phyloP scores from a whole-genome alignment of 2,329 filamentous ascomycete species.

The Elsinoe necatrix region DNA sequence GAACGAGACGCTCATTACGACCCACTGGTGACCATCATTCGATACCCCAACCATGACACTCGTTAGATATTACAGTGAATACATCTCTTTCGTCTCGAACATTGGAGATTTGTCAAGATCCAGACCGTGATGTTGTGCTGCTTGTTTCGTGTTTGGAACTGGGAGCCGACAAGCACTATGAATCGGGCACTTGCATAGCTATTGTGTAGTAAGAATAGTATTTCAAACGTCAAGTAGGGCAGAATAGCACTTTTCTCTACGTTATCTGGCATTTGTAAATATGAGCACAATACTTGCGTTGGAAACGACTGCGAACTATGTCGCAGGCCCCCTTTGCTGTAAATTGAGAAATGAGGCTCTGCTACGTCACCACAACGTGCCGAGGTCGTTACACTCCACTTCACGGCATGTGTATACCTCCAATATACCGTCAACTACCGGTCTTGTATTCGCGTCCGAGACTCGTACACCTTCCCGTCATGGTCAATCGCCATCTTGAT shows the following conservation, averaged over 20 bases:
- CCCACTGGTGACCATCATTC: conserved; percentile 9
- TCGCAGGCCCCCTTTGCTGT: neutral
- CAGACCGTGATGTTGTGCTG: neutral
- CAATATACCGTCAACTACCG: neutral
- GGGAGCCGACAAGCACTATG: neutral
- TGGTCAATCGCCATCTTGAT: conserved; percentile 41
- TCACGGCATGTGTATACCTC: neutral
- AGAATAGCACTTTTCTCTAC: neutral
- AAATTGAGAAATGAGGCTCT: neutral
- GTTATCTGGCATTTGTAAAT: neutral
- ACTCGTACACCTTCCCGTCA: neutral
- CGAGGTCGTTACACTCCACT: neutral
- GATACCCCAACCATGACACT: neutral
- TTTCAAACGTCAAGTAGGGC: neutral
- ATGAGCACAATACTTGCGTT: neutral
- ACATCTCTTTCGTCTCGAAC: neutral
- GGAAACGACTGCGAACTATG: neutral
- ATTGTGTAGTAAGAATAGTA: neutral
- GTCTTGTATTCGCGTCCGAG: neutral
- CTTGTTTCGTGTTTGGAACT: neutral
- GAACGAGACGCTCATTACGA: neutral
- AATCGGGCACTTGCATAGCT: neutral
- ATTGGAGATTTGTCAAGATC: neutral
- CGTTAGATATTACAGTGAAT: conserved; percentile 5
- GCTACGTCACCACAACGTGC: neutral